phyloP scores from a whole-genome alignment of 208 protist genomes.

The Lotmaria passim region DNA sequence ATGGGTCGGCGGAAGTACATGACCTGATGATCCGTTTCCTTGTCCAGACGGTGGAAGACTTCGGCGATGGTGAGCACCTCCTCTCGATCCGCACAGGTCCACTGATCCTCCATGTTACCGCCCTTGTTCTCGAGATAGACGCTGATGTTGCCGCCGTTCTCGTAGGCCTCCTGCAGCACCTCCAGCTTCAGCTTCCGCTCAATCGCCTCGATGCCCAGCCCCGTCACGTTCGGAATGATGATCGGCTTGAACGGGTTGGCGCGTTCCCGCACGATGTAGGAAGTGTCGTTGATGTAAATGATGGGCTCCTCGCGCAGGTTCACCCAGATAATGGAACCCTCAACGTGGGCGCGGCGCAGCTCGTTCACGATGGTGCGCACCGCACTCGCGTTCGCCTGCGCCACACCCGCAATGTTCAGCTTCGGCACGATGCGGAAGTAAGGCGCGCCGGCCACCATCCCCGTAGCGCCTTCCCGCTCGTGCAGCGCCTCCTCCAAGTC shows the following conservation, averaged over 20 bases:
- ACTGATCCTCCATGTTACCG: conserved; percentile 85
- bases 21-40: conserved; percentile 46
- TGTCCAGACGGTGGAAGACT: conserved; percentile 57
- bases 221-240: conserved; percentile 85
- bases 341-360: conserved; percentile 66
- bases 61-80: conserved; percentile 71
- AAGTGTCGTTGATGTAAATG: conserved; percentile 86
- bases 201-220: conserved; percentile 71
- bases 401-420: conserved; percentile 84
- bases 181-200: conserved; percentile 88
- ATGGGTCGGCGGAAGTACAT: conserved; percentile 83
- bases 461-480: conserved; percentile 61
- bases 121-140: conserved; percentile 68
- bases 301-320: conserved; percentile 90
- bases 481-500: conserved; percentile 80
- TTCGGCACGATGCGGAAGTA: conserved; percentile 90
- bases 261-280: conserved; percentile 86
- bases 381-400: conserved; percentile 77
- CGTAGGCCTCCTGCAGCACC: conserved; percentile 80
- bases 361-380: conserved; percentile 84
- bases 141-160: conserved; percentile 88
- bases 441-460: conserved; percentile 82
- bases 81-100: conserved; percentile 70
- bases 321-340: conserved; percentile 80
- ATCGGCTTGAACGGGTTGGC: conserved; percentile 75